Evolutionary conservation across 2,329 filamentous ascomycete species (phyloP).

Genomic region (Hirsutella minnesotensis): DNA sequence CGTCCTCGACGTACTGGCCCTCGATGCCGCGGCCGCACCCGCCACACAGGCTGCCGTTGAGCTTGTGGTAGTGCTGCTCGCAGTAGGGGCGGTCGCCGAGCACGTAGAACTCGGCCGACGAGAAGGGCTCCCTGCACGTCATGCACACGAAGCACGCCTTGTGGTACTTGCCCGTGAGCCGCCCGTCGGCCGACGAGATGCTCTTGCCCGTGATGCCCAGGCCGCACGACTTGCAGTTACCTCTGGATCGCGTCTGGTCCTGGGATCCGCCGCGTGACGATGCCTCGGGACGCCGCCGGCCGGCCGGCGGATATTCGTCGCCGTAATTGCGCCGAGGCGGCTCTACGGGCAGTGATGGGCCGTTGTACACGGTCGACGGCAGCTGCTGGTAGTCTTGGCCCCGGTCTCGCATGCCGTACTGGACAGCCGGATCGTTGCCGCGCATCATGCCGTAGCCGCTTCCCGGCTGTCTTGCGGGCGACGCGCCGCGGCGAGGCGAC

Average conservation of each 20-base stretch:
- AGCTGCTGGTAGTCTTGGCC: background rate
- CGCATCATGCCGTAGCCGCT: background rate
- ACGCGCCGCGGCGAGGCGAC: slow-evolving; percentile 11
- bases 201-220: slow-evolving; percentile 78
- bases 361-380: background rate
- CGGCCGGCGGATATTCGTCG: background rate
- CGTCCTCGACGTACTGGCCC: slow-evolving; percentile 84
- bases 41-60: slow-evolving; percentile 78
- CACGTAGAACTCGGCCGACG: slow-evolving; percentile 87
- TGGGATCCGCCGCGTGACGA: slow-evolving; percentile 20
- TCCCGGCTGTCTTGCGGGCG: slow-evolving; percentile 16
- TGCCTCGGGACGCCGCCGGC: background rate
- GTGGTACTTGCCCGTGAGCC: slow-evolving; percentile 87
- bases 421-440: slow-evolving; percentile 10
- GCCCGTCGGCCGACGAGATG: slow-evolving; percentile 84
- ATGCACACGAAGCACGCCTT: slow-evolving; percentile 89
- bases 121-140: slow-evolving; percentile 70
- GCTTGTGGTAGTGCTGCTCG: slow-evolving; percentile 80
- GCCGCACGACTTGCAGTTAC: slow-evolving; percentile 73
- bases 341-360: no score
- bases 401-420: slow-evolving; percentile 7
- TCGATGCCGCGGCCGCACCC: slow-evolving; percentile 79
- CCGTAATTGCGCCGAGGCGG: background rate
- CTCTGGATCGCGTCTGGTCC: slow-evolving; percentile 42
- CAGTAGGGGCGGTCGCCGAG: slow-evolving; percentile 81